A percentile compares a stretch with the other conserved stretches of the same genome.
Evolutionary conservation across 106 monocot genomes (phyloP).

Genomic region (Allium cepa): DNA sequence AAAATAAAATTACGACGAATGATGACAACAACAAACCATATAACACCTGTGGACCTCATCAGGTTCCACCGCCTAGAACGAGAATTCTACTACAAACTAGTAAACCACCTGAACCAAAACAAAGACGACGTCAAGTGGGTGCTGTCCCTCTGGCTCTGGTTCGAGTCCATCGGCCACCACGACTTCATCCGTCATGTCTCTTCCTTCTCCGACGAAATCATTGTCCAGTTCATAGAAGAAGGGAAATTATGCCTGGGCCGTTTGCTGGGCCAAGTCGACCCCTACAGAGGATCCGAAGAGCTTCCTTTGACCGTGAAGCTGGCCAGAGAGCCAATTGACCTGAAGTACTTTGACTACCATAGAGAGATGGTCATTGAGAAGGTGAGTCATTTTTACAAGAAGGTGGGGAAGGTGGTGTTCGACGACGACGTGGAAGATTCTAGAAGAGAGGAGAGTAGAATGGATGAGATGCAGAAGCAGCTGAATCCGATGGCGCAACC

Average conservation of each 20-base stretch:
- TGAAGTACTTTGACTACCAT: slow-evolving; percentile 30
- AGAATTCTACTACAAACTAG: slow-evolving; percentile 22
- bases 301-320: slow-evolving; percentile 22
- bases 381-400: slow-evolving; percentile 10
- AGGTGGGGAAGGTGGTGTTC: slow-evolving; percentile 25
- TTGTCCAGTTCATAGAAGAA: slow-evolving; percentile 32
- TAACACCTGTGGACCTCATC: slow-evolving; percentile 22
- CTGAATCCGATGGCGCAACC: slow-evolving; percentile 37
- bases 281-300: background rate
- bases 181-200: slow-evolving; percentile 48
- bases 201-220: slow-evolving; percentile 15
- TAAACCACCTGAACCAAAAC: slow-evolving; percentile 8
- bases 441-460: slow-evolving; percentile 2
- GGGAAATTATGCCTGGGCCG: slow-evolving; percentile 23
- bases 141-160: slow-evolving; percentile 63
- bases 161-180: slow-evolving; percentile 63
- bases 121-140: slow-evolving; percentile 16
- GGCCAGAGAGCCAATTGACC: slow-evolving; percentile 20
- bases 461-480: background rate
- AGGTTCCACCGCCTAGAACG: slow-evolving; percentile 45
- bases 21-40: background rate
- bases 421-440: slow-evolving; percentile 14
- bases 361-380: background rate
- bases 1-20: too few relatives aligned
- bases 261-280: background rate